phyloP scores from a whole-genome alignment of 2,329 filamentous ascomycete genomes.

The Aspergillus eucalypticola region DNA sequence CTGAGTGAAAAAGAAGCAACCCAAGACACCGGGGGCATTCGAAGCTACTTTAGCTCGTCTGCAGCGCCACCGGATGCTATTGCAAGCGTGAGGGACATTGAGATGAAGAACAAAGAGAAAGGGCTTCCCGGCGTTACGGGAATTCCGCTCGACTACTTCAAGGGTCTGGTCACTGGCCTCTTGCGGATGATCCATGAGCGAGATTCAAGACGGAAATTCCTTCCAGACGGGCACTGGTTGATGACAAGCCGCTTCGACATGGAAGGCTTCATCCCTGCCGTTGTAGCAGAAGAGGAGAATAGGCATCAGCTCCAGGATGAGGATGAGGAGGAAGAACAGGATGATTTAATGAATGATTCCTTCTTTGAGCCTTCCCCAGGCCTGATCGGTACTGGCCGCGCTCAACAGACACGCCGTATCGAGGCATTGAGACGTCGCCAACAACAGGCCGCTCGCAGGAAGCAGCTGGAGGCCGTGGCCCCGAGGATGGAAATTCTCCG shows the following conservation, averaged over 20 bases:
- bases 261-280: conserved; percentile 79
- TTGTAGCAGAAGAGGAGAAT: conserved; percentile 82
- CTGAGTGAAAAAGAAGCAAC: conserved; percentile 49
- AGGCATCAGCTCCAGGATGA: conserved; percentile 68
- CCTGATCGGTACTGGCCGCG: conserved; percentile 59
- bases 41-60: conserved; percentile 47
- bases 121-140: conserved; percentile 66
- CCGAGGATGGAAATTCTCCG: conserved; percentile 87
- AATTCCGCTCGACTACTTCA: conserved; percentile 75
- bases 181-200: conserved; percentile 88
- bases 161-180: conserved; percentile 74
- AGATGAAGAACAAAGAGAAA: conserved; percentile 43
- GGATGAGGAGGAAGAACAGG: conserved; percentile 59
- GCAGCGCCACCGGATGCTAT: conserved; percentile 23
- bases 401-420: conserved; percentile 62
- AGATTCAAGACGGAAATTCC: conserved; percentile 82
- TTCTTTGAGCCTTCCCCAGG: conserved; percentile 34
- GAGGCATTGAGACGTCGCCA: conserved; percentile 66
- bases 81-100: conserved; percentile 35
- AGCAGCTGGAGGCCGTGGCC: conserved; percentile 74
- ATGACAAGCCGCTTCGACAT: conserved; percentile 90
- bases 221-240: conserved; percentile 85
- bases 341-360: conserved; percentile 45
- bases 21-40: conserved; percentile 45
- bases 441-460: conserved; percentile 66